Conservation (phyloP, 768 basidiomycete genomes). For the Podaxis rugospora region DNA sequence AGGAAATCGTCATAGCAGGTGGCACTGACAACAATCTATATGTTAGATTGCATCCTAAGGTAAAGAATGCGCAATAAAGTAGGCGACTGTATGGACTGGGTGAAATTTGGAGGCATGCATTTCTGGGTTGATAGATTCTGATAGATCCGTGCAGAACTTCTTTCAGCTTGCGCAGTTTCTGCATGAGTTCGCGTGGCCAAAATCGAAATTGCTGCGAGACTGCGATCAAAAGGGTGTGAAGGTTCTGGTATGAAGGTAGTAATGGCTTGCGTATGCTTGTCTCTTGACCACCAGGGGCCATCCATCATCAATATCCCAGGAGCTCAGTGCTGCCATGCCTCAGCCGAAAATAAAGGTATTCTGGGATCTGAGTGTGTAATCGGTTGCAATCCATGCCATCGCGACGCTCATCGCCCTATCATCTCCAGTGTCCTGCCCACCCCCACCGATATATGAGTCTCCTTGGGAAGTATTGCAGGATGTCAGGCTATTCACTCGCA, state of each 20-base stretch:
- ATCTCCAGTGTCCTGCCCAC: constrained; percentile 2
- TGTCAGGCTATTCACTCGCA: background rate
- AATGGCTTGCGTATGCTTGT: too few species aligned
- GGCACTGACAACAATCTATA: background rate
- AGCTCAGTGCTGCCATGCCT: background rate
- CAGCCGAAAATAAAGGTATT: constrained; percentile 7
- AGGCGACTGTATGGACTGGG: background rate
- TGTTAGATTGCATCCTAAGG: background rate
- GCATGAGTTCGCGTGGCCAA: too few species aligned
- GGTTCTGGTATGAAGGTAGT: too few species aligned
- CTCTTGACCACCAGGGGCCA: too few species aligned
- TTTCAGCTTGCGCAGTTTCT: too few species aligned
- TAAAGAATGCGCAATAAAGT: background rate
- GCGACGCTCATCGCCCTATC: background rate
- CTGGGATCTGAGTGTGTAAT: constrained; percentile 13
- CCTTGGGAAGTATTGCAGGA: constrained; percentile 3
- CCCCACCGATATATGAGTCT: constrained; percentile 1
- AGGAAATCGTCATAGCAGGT: background rate
- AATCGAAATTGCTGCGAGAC: too few species aligned
- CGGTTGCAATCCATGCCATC: background rate
- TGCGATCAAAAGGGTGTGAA: too few species aligned
- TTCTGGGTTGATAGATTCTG: too few species aligned
- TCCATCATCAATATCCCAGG: too few species aligned
- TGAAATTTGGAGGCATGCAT: too few species aligned
- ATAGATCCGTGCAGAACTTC: too few species aligned